These are phyloP conservation scores for Trichosporon ovoides DNA, from an alignment of 1,284 basidiomycete genomes.

Conservation along the genomic window DNA sequence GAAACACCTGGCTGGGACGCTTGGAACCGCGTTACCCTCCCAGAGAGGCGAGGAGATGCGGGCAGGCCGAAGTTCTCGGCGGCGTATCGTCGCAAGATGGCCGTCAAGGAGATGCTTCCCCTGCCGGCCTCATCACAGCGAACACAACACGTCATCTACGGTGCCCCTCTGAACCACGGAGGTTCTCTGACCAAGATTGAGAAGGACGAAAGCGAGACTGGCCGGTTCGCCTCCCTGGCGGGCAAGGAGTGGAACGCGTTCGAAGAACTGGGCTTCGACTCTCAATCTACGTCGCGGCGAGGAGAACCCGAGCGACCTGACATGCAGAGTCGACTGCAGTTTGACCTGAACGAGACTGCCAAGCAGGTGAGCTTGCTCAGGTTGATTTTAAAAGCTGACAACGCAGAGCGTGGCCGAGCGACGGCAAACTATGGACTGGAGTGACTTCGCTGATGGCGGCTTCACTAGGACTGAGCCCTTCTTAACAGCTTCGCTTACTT, in stretches of 20 bases:
- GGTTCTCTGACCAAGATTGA: background rate
- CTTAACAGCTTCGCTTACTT: conserved; percentile 70
- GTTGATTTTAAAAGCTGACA: background rate
- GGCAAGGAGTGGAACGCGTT: conserved; percentile 86
- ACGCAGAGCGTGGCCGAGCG: conserved; percentile 57
- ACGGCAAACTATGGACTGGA: conserved; percentile 75
- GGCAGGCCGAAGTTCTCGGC: conserved; percentile 37
- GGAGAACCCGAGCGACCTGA: conserved; percentile 37
- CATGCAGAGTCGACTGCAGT: conserved; percentile 63
- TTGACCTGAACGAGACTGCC: conserved; percentile 80
- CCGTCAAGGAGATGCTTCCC: conserved; percentile 33
- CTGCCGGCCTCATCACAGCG: conserved; percentile 17
- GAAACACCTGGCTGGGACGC: conserved; percentile 33
- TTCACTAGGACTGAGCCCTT: conserved; percentile 70
- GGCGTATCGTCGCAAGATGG: conserved; percentile 33
- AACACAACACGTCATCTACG: conserved; percentile 12
- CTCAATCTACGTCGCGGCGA: conserved; percentile 45
- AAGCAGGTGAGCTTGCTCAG: conserved; percentile 61
- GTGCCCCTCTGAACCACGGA: conserved; percentile 2
- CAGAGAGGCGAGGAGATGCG: conserved; percentile 23
- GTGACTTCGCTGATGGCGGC: conserved; percentile 69
- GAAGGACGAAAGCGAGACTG: conserved; percentile 52
- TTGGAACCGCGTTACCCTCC: conserved; percentile 38
- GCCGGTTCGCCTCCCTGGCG: conserved; percentile 67
- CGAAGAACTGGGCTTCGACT: conserved; percentile 69